Base-by-base conservation (phyloP, 192 early-diverging fungal genomes). In the Spinellus fusiger region DNA sequence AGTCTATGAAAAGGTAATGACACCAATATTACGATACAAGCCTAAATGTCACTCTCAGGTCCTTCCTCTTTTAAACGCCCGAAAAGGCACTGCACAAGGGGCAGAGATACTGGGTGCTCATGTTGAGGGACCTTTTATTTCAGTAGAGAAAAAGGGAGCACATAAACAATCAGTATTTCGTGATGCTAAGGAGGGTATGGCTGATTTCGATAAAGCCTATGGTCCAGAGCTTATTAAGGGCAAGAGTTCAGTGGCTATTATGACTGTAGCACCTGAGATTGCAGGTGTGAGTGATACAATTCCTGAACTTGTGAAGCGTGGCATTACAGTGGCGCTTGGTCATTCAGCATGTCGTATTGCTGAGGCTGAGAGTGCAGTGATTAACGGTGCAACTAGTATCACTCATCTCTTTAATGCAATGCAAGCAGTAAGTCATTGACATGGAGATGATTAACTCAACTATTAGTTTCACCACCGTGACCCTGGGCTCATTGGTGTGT, bases 351-450 rank as follows among this genome's bases (percentile, higher is more conserved):
- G 82, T 32, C 83, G 79, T 16, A 79, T 84, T 18, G 78, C 75
- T 16, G 74, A 84, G 62, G 86, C 87, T 8, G 83, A 84, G 53
- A 63, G 65, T 25, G 89, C 85, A 0, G 73, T 86, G 40, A 59
- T 66, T 3, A 77, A 72, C 7, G 89, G 89, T 8, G 88, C 87
- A 3, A 82, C 74, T 1, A 82, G 83, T 67, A 86, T 93, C 38
- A 91, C 91, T 0, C 91, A 93, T 63, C 69, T 93, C 49, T 93
- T 91, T 73, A 93, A 93, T 60, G 91, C 91, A 33, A 91, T 91
- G 91, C 83, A 85, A 51, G 76, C 76, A 15, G 71, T 74, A 60
- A 64, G 51, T 67, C 31, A 38, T 27, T 28, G 25, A 3, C 1
- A 40, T 49, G 15, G 23, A 29, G 13, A 53, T 27, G 6, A 33